Conservation (phyloP, 83 land plant genomes). For the Diphasiastrum complanatum region DNA sequence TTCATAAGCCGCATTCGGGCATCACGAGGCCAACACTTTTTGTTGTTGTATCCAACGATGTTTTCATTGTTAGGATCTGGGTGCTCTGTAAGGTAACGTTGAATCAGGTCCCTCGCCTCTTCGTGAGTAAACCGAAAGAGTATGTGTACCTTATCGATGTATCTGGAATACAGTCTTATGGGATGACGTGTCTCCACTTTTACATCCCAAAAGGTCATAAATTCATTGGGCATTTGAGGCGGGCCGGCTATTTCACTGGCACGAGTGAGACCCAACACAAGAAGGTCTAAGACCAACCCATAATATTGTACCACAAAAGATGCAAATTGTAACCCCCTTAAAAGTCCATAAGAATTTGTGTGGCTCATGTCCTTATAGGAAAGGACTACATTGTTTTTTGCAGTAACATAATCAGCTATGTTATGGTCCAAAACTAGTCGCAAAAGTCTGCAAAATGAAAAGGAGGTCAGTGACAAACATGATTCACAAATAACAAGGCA, state of each 20-base stretch:
- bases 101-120: constrained; percentile 94
- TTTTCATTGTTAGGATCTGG: constrained; percentile 99
- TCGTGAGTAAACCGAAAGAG: constrained; percentile 96
- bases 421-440: constrained; percentile 96
- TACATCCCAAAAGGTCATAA: constrained; percentile 81
- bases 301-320: constrained; percentile 99
- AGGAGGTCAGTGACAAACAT: background rate
- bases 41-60: constrained; percentile 98
- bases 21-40: constrained; percentile 99
- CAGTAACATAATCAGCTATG: constrained; percentile 99
- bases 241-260: constrained; percentile 99
- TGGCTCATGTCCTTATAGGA: constrained; percentile 99
- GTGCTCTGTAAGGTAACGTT: constrained; percentile 94
- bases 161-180: constrained; percentile 85
- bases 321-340: constrained; percentile 97
- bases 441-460: constrained; percentile 67
- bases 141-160: constrained; percentile 95
- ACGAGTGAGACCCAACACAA: constrained; percentile 92
- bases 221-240: constrained; percentile 97
- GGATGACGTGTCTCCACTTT: constrained; percentile 95
- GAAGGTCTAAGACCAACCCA: constrained; percentile 86
- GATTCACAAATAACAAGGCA: background rate
- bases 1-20: constrained; percentile 99
- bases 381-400: constrained; percentile 91
- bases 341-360: constrained; percentile 94